Conservation (phyloP, 169 alveolate species). For the Plasmodium blacklocki region DNA sequence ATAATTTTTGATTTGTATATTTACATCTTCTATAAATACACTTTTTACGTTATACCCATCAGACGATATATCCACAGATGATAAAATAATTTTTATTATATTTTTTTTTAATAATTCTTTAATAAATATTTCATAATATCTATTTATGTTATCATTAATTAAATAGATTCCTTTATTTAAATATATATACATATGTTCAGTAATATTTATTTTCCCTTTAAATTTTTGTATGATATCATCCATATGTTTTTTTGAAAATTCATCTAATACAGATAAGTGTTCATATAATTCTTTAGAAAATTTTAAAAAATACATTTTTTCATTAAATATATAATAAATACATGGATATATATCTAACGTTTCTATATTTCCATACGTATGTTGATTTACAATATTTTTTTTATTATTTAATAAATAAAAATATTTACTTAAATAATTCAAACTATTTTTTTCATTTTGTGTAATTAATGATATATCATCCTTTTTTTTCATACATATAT, state of each 20-base stretch:
- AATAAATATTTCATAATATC: constrained; percentile 5
- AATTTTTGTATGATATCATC: constrained; percentile 18
- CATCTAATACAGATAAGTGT: constrained; percentile 14
- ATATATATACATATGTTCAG: constrained; percentile 12
- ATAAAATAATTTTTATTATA: constrained; percentile 42
- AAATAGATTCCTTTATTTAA: constrained; percentile 40
- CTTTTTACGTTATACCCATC: constrained; percentile 5
- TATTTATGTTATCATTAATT: constrained; percentile 2
- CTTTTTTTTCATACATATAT: too few relatives aligned
- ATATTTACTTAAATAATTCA: too few relatives aligned
- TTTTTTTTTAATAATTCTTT: constrained; percentile 35
- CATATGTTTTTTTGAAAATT: constrained; percentile 14
- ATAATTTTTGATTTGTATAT: constrained; percentile 24
- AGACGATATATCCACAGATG: constrained; percentile 51
- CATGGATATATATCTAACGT: constrained; percentile 37
- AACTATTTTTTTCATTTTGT: too few relatives aligned
- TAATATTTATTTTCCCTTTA: constrained; percentile 11
- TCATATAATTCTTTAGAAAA: constrained; percentile 35
- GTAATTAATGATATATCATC: too few relatives aligned
- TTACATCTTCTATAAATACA: constrained; percentile 55
- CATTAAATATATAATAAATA: constrained; percentile 53
- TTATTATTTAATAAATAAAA: too few relatives aligned
- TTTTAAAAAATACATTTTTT: not conserved
- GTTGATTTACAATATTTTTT: too few relatives aligned
- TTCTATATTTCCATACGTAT: too few relatives aligned